These are phyloP conservation scores for Plantago elongata DNA, from an alignment of 257 asterid genomes.

Conservation along the genomic window DNA sequence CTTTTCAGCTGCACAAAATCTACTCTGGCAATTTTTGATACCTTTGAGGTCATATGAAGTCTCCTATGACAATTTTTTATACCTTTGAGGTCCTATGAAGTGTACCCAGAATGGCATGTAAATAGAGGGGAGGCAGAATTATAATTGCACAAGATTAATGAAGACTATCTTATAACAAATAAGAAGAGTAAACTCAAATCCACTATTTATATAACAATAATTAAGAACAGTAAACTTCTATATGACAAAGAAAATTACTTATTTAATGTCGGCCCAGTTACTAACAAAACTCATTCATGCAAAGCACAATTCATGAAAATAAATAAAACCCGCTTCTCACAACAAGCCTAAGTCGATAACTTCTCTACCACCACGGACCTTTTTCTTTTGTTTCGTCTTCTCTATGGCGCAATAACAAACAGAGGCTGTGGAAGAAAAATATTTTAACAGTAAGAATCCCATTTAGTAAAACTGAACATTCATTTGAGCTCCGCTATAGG, in stretches of 20 bases:
- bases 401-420: constrained; percentile 65
- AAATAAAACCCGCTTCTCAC: constrained; percentile 23
- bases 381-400: constrained; percentile 10
- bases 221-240: not conserved
- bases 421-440: constrained; percentile 55
- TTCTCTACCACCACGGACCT: constrained; percentile 15
- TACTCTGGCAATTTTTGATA: no score
- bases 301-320: constrained; percentile 14
- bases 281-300: constrained; percentile 28
- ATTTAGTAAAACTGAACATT: not conserved
- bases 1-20: no score
- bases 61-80: no score
- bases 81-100: no score
- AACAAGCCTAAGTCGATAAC: constrained; percentile 17
- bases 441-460: constrained; percentile 14
- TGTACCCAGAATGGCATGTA: no score
- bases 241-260: constrained; percentile 12
- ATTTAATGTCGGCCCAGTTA: constrained; percentile 15
- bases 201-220: constrained; percentile 6
- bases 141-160: no score
- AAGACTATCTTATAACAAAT: no score
- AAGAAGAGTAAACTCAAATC: not conserved
- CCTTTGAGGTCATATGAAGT: no score
- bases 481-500: constrained; percentile 5
- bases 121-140: no score